phyloP scores from a whole-genome alignment of 2,329 filamentous ascomycete genomes.

The Microdochium nivale region DNA sequence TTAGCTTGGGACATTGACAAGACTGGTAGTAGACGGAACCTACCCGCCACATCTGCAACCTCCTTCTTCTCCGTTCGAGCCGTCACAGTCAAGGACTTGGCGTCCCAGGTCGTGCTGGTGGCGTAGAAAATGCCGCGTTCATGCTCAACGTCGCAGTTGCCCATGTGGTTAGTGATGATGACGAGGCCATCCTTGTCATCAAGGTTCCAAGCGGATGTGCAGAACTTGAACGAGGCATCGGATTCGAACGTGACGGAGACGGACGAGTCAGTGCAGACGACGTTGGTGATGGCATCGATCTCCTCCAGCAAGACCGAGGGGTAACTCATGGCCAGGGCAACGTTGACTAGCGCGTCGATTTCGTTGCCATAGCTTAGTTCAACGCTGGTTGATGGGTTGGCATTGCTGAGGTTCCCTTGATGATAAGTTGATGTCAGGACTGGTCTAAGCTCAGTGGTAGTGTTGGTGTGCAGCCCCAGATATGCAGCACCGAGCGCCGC shows the following conservation, averaged over 20 bases:
- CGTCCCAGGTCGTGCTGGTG: constrained; percentile 16
- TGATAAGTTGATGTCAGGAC: too few species aligned
- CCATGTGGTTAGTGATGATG: constrained; percentile 29
- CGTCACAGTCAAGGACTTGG: constrained; percentile 17
- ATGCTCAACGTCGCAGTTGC: constrained; percentile 27
- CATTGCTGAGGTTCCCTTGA: too few species aligned
- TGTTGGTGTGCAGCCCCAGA: too few species aligned
- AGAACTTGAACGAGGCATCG: constrained; percentile 7
- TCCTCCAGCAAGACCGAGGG: constrained; percentile 22
- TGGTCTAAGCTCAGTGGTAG: too few species aligned
- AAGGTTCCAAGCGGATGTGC: constrained; percentile 12
- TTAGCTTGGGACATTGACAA: constrained; percentile 7
- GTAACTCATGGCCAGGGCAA: constrained; percentile 17
- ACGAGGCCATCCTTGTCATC: constrained; percentile 18
- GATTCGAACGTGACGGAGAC: constrained; percentile 19
- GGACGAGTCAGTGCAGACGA: constrained; percentile 16
- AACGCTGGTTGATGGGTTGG: too few species aligned
- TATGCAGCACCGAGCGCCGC: too few species aligned
- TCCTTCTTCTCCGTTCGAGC: constrained; percentile 21
- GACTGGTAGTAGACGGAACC: constrained; percentile 5
- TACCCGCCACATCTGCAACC: constrained; percentile 24
- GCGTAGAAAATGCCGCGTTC: constrained; percentile 30
- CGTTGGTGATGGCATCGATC: constrained; percentile 17
- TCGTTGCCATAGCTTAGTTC: too few species aligned
- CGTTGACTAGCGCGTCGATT: constrained; percentile 2